Evolutionary conservation across 1,284 basidiomycete genomes (phyloP).

Genomic region (Sanghuangporus baumii): DNA sequence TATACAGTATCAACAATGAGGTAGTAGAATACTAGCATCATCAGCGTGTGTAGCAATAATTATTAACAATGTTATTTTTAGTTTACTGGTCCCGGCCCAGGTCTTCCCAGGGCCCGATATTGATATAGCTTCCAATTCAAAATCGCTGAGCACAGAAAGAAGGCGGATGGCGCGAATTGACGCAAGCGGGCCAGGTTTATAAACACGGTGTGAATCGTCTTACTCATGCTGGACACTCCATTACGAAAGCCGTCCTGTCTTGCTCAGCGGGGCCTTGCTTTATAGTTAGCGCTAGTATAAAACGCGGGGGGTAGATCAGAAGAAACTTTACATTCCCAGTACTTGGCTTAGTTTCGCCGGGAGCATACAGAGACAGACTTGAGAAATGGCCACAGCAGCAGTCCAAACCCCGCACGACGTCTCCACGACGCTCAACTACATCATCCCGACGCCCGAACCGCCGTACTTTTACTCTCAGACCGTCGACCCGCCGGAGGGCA

Average conservation of each 20-base stretch:
- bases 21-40: no score
- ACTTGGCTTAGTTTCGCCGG: neutral
- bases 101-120: neutral
- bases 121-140: no score
- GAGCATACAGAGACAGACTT: neutral
- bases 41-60: no score
- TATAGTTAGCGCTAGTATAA: no score
- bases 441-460: neutral
- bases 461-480: neutral
- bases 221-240: neutral
- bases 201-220: neutral
- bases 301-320: no score
- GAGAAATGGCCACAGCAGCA: neutral
- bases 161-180: neutral
- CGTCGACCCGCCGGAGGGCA: constrained; percentile 23
- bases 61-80: no score
- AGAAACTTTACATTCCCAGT: neutral
- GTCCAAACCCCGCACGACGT: neutral
- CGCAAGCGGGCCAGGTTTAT: neutral
- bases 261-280: no score
- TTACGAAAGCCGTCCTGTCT: no score
- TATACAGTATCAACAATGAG: no score
- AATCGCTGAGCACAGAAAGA: neutral
- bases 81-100: no score
- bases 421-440: constrained; percentile 2